These are phyloP conservation scores for Metschnikowia shivogae DNA, from an alignment of 805 yeast species.

Conservation along the genomic window DNA sequence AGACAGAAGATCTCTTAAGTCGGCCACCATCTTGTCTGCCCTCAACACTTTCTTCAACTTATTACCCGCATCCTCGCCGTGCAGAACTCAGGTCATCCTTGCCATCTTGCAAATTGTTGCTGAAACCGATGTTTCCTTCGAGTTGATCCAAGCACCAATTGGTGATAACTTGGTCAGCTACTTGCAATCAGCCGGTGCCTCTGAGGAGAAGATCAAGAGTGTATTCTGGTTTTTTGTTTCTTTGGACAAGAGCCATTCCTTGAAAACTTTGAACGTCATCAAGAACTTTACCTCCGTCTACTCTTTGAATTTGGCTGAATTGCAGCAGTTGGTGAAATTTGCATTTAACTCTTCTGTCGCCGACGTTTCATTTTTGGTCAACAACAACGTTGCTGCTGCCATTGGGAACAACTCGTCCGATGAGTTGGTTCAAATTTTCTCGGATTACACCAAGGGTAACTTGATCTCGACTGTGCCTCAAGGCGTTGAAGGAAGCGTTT, in stretches of 20 bases:
- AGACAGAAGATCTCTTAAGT: conserved; percentile 41
- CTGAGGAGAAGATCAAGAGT: conserved; percentile 25
- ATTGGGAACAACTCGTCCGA: conserved; percentile 25
- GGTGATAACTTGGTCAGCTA: conserved; percentile 35
- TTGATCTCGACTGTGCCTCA: conserved; percentile 24
- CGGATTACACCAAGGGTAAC: conserved; percentile 34
- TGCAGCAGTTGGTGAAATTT: conserved; percentile 31
- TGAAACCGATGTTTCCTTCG: conserved; percentile 28
- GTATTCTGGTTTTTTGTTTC: conserved; percentile 37
- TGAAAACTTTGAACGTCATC: conserved; percentile 32
- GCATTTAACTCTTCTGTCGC: conserved; percentile 34
- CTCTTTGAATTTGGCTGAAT: conserved; percentile 23
- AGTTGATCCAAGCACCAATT: conserved; percentile 31
- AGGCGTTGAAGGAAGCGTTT: conserved; percentile 18
- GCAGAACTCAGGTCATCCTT: conserved; percentile 29
- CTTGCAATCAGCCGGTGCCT: conserved; percentile 31
- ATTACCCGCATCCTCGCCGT: conserved; percentile 29
- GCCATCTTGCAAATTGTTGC: conserved; percentile 31
- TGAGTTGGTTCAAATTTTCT: conserved; percentile 27
- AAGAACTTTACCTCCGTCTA: conserved; percentile 30
- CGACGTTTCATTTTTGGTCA: conserved; percentile 41
- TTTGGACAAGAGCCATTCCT: conserved; percentile 31
- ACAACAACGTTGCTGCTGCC: conserved; percentile 36
- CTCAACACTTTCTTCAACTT: conserved; percentile 41
- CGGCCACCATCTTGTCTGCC: conserved; percentile 38